Percentiles rank a stretch among this genome's conserved stretches.
Conservation (phyloP, 805 yeast genomes). For the Komagataella phaffii region DNA sequence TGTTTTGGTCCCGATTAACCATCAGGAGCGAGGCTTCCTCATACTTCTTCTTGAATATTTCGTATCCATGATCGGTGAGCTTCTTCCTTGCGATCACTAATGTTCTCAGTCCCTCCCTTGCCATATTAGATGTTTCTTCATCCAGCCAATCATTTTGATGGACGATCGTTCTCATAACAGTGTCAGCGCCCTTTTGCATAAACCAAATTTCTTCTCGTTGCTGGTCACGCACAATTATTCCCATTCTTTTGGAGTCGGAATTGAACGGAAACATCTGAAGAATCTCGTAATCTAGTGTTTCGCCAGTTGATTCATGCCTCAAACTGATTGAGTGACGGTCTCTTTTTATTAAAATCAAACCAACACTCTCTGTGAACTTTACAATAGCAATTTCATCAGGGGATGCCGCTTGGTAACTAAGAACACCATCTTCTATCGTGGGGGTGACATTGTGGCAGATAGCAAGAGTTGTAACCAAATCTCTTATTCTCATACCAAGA, state of each 20-base stretch:
- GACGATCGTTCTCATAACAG: conserved; percentile 80
- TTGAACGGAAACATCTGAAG: conserved; percentile 86
- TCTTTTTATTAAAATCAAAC: conserved; percentile 65
- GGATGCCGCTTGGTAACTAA: conserved; percentile 91
- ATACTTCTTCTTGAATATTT: conserved; percentile 51
- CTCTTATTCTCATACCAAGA: conserved; percentile 63
- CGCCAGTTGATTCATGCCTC: conserved; percentile 44
- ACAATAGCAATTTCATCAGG: conserved; percentile 98
- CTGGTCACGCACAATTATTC: conserved; percentile 60
- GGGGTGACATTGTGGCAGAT: conserved; percentile 98
- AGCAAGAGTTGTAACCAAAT: conserved; percentile 70
- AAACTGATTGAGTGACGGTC: conserved; percentile 69
- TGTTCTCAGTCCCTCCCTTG: conserved; percentile 94
- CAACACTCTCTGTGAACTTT: conserved; percentile 77
- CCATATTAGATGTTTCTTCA: conserved; percentile 96
- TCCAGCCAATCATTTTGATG: conserved; percentile 90
- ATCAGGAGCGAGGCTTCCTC: conserved; percentile 65
- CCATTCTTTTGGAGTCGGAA: conserved; percentile 95
- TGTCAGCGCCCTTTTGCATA: conserved; percentile 90
- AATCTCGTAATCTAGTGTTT: conserved; percentile 45
- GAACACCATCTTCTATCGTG: conserved; percentile 60
- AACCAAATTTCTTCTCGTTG: conserved; percentile 69
- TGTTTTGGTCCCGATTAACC: conserved; percentile 63
- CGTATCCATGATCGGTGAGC: conserved; percentile 37
- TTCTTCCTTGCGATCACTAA: conserved; percentile 85